phyloP scores from a whole-genome alignment of 768 basidiomycete genomes.

The Multifurca ochricompacta region DNA sequence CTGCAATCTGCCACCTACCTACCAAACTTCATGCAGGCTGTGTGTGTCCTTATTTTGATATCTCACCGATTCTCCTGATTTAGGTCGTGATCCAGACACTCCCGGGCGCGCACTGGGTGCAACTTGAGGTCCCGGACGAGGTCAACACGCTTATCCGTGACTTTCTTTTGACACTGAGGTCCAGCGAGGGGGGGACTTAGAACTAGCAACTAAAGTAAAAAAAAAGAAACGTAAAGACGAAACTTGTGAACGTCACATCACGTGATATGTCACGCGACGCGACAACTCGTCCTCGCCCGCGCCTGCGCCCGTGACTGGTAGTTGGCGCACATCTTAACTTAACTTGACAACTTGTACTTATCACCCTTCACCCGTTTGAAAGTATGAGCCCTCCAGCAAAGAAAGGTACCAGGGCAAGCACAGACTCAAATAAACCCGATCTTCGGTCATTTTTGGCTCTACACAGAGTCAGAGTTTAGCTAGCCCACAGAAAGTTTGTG shows the following conservation, averaged over 20 bases:
- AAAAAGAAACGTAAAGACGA: background rate
- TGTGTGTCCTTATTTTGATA: slow-evolving; percentile 18
- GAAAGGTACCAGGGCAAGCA: background rate
- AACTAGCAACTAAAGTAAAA: background rate
- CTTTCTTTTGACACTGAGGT: slow-evolving; percentile 36
- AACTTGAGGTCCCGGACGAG: slow-evolving; percentile 48
- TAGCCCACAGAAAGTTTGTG: slow-evolving; percentile 1
- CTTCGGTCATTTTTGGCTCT: slow-evolving; percentile 13
- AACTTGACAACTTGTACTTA: too few species aligned
- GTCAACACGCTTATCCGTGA: slow-evolving; percentile 44
- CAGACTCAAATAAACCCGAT: slow-evolving; percentile 5
- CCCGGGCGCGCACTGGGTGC: slow-evolving; percentile 57
- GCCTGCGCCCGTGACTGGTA: too few species aligned
- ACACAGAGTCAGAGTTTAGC: background rate
- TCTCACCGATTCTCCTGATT: background rate
- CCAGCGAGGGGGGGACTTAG: too few species aligned
- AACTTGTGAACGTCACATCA: too few species aligned
- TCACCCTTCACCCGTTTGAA: background rate
- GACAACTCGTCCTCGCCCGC: too few species aligned
- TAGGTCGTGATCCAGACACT: slow-evolving; percentile 33
- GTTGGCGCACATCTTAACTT: too few species aligned
- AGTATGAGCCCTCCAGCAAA: slow-evolving; percentile 8
- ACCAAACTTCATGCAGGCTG: slow-evolving; percentile 31
- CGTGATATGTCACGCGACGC: slow-evolving; percentile 4
- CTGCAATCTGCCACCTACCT: slow-evolving; percentile 27